Conservation (phyloP, 306 rosid genomes). For the Astragalus membranaceus region DNA sequence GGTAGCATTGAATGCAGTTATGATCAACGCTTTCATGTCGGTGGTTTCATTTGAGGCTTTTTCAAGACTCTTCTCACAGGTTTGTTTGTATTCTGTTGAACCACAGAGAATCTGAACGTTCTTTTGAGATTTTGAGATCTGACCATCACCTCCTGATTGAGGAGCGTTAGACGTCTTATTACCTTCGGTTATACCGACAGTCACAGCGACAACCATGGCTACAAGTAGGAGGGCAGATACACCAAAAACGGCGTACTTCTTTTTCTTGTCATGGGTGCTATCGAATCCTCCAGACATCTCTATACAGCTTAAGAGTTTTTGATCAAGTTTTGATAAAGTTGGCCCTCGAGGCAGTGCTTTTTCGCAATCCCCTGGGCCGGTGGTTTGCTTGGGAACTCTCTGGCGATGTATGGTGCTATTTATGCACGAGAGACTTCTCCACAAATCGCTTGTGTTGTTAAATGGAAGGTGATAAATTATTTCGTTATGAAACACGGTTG, state of each 20-base stretch:
- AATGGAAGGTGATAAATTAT: conserved; percentile 3
- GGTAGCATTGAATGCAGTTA: conserved; percentile 36
- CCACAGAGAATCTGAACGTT: conserved; percentile 40
- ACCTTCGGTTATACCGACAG: not conserved
- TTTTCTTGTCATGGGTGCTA: conserved; percentile 4
- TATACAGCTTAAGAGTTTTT: not conserved
- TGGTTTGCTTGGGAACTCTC: not conserved
- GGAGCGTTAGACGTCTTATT: too few species aligned
- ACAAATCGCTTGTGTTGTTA: not conserved
- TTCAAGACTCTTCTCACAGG: conserved; percentile 37
- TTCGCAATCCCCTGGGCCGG: conserved; percentile 13
- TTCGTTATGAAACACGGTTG: too few species aligned
- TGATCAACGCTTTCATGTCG: conserved; percentile 52
- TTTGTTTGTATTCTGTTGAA: conserved; percentile 44
- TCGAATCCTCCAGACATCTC: not conserved
- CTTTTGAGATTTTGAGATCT: conserved; percentile 19
- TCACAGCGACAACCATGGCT: conserved; percentile 28
- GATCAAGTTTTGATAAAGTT: not conserved
- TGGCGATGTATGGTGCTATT: not conserved
- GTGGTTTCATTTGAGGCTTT: conserved; percentile 6
- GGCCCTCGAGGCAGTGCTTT: conserved; percentile 3
- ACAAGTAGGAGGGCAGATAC: conserved; percentile 26
- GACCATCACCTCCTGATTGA: not conserved
- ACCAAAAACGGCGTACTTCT: conserved; percentile 20
- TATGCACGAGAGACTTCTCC: not conserved